Percentiles rank a stretch among this genome's conserved stretches.
Evolutionary conservation across 306 rosid genomes (phyloP).

Genomic region (Malus sylvestris): DNA sequence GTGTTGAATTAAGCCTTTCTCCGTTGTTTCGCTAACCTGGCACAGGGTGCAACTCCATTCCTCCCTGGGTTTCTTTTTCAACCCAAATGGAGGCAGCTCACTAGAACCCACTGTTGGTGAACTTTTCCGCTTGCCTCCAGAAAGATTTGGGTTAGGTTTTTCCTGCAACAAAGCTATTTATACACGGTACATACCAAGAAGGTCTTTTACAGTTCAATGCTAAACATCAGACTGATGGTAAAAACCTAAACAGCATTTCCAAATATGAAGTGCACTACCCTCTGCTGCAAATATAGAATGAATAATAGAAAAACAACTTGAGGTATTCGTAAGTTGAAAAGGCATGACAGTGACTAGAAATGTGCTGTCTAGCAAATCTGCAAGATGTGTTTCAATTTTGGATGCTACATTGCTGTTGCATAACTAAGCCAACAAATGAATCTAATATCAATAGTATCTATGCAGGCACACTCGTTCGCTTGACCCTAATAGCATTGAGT

Average conservation of each 20-base stretch:
- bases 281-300: too few species aligned
- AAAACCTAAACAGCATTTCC: constrained; percentile 7
- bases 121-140: constrained; percentile 37
- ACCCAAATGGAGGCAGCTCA: constrained; percentile 12
- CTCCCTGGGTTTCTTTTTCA: constrained; percentile 37
- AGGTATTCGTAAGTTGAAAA: background rate
- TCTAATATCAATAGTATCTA: too few species aligned
- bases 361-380: background rate
- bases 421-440: background rate
- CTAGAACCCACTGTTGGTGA: background rate
- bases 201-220: background rate
- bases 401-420: background rate
- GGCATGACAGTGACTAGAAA: background rate
- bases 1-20: constrained; percentile 34
- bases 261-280: too few species aligned
- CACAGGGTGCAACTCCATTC: constrained; percentile 61
- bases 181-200: constrained; percentile 4
- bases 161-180: constrained; percentile 40
- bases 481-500: too few species aligned
- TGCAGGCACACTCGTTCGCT: too few species aligned
- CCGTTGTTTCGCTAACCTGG: constrained; percentile 22
- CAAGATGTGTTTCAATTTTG: background rate
- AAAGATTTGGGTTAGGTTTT: constrained; percentile 32
- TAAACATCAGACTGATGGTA: constrained; percentile 1
- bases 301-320: background rate